Evolutionary conservation across 2,329 filamentous ascomycete genomes (phyloP), one percentile per base, ranked within the genome.

Genomic region (Lachnellula occidentalis): DNA sequence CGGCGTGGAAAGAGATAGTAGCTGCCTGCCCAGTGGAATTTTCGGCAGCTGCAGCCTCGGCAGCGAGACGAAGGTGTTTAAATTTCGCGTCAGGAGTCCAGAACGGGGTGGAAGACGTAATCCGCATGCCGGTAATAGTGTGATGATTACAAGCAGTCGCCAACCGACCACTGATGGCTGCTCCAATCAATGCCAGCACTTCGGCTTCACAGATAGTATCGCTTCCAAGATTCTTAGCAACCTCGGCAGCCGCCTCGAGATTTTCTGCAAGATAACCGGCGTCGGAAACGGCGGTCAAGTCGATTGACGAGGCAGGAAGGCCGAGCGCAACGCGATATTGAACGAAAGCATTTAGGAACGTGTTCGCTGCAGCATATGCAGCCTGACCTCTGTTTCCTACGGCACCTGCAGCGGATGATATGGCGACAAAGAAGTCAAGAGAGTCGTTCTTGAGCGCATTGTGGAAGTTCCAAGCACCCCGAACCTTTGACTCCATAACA

Each of bases 21-120:
- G 48, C 34, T 61, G 69, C 36, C 15, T 60, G 34, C 5, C 34
- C 41, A 21, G 50, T 50, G 21, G 51, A 63, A 14, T 59, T 62
- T 14, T 67, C 63, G 14, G 71, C 66, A 36, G 69, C 68, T 9
- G 69, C 69, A 0, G 69, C 72, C 8, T 72, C 69, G 1, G 70
- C 71, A 7, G 67, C 68, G 6, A 62, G 52, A 37, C 61, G 61
- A 1, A 82, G 71, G 34, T 74, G 70, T 53, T 75, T 74, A 67
- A 82, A 82, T 64, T 79, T 81, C 51, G 75, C 76, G 48, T 83
- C 80, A 2, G 72, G 64, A 3, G 74, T 74, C 74, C 79, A 83
- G 69, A 80, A 82, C 0, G 78, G 78, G 11, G 54, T 68, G 3
- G 68, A 68, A 5, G 72, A 71, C 21, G 72, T 76, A 57, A 81